phyloP scores from a whole-genome alignment of 805 yeast genomes.

The Nakazawaea anatomiae region DNA sequence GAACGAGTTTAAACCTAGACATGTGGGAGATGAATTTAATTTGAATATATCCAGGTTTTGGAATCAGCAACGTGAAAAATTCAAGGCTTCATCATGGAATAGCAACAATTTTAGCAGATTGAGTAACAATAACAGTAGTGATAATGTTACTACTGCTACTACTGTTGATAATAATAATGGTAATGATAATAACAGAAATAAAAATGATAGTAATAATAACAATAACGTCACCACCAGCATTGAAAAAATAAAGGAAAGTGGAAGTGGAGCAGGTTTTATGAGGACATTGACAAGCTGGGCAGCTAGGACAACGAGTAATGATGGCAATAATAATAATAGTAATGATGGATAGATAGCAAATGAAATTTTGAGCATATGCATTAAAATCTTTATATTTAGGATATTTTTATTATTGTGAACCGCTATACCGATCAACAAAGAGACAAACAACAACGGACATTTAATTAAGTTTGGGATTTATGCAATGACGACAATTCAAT shows the following conservation, averaged over 20 bases:
- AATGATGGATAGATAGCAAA: neutral
- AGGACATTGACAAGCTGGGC: neutral
- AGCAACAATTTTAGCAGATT: neutral
- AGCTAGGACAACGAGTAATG: neutral
- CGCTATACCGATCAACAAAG: no score
- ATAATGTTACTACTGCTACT: neutral
- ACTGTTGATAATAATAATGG: neutral
- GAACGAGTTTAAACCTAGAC: slow-evolving; percentile 47
- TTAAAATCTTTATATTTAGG: no score
- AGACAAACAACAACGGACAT: no score
- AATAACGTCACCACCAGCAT: neutral
- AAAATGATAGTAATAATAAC: neutral
- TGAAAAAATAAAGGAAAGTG: neutral
- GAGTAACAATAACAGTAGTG: neutral
- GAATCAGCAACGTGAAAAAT: neutral
- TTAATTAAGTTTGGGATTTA: no score
- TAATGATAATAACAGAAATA: no score
- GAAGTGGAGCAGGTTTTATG: neutral
- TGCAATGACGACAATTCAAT: no score
- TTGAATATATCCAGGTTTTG: neutral
- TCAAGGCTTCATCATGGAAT: neutral
- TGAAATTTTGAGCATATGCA: no score
- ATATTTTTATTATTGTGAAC: no score
- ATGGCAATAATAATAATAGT: neutral
- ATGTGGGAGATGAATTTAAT: slow-evolving; percentile 18